Conservation (phyloP, 2,329 filamentous ascomycete species). For the Claviceps spartinae region DNA sequence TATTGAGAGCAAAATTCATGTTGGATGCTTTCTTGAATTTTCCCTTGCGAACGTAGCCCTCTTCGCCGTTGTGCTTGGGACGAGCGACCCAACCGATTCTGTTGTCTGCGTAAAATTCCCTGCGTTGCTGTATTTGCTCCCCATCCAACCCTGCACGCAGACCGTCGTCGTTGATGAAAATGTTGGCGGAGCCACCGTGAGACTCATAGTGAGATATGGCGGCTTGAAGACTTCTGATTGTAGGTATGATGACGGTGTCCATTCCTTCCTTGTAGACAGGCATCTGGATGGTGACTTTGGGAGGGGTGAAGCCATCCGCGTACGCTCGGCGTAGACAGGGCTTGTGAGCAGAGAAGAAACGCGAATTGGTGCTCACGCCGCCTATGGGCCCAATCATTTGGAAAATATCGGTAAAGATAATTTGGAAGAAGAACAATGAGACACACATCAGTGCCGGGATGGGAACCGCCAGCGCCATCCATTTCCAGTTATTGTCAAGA, state of each 20-base stretch:
- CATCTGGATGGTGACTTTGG: slow-evolving; percentile 22
- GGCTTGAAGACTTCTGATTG: slow-evolving; percentile 32
- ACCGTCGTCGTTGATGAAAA: slow-evolving; percentile 51
- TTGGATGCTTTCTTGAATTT: slow-evolving; percentile 66
- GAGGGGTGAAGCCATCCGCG: slow-evolving; percentile 19
- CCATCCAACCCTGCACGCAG: slow-evolving; percentile 37
- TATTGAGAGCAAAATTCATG: slow-evolving; percentile 57
- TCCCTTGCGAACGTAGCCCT: slow-evolving; percentile 39
- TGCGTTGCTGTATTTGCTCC: slow-evolving; percentile 25
- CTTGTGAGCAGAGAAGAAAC: slow-evolving; percentile 28
- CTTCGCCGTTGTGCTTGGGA: slow-evolving; percentile 31
- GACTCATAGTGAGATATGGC: slow-evolving; percentile 37
- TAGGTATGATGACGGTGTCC: slow-evolving; percentile 32
- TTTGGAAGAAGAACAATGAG: slow-evolving; percentile 29
- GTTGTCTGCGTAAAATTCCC: slow-evolving; percentile 36
- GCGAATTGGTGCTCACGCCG: slow-evolving; percentile 28
- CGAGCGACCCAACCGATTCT: slow-evolving; percentile 34
- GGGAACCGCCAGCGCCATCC: slow-evolving; percentile 21
- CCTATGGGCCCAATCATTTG: slow-evolving; percentile 37
- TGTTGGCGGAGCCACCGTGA: slow-evolving; percentile 30
- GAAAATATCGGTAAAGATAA: slow-evolving; percentile 24
- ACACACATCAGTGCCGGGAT: slow-evolving; percentile 23
- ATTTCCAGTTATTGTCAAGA: slow-evolving; percentile 24
- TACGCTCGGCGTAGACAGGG: slow-evolving; percentile 20
- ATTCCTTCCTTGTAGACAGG: slow-evolving; percentile 29